Evolutionary conservation across 352 stramenopile species (phyloP), one percentile per base, ranked within the genome.

Genomic region (Lagenidium sp.): DNA sequence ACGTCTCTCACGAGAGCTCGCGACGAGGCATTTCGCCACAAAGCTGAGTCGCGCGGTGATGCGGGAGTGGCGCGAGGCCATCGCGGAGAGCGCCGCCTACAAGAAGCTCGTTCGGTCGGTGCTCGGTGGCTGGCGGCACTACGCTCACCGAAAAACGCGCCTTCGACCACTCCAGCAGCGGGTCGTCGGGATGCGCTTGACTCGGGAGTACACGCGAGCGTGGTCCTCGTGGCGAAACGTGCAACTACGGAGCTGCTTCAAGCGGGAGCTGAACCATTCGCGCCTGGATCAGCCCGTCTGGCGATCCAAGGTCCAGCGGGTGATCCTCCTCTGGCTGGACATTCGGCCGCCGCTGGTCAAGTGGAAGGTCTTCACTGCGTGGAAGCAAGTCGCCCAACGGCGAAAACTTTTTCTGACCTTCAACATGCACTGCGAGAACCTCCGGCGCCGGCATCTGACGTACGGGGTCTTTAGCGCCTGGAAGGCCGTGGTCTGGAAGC

Each of bases 401-500:
- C 68, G 68, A 4, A 65, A 64, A 28, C 47, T 87, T 0, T 84
- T 76, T 24, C 37, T 65, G 13, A 78, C 65, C 22, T 44, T 82
- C 23, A 53, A 52, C 1, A 21, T 53, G n/a, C 65, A 82, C n/a
- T 83, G 68, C 28, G 48, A 51, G 18, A 47, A 52, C 3, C 24
- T 77, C 6, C 55, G 63, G 11, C 55, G 55, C 13, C 43, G 47
- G 13, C 64, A 78, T 18, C 23, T 87, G 39, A 50, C 84, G 3
- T 68, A 58, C n/a, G 59, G 53, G 7, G 47, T 85, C 4, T 66
- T 87, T 24, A 63, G 48, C 11, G 64, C 62, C 3, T 87, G 74
- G 74, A 82, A 83, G 41, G 58, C 61, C 21, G 67, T 67, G 4
- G 71, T 77, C 41, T 87, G 68, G 66, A 77, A 83, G 29, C 68